phyloP scores from a whole-genome alignment of 441 rosid genomes.

The Syzygium malaccense region DNA sequence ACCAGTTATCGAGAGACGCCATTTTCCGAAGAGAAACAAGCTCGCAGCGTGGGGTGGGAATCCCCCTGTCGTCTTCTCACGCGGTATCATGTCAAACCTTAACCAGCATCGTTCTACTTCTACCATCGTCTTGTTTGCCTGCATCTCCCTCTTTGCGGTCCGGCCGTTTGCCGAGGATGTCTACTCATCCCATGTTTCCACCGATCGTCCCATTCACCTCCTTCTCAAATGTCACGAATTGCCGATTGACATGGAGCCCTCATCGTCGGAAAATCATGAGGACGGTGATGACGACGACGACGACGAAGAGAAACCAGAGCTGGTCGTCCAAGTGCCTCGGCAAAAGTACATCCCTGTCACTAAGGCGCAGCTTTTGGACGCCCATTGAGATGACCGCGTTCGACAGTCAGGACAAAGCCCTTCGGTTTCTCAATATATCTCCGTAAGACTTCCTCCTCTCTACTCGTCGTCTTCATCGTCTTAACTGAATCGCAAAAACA shows the following conservation, averaged over 20 bases:
- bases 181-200: background rate
- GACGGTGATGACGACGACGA: background rate
- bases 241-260: background rate
- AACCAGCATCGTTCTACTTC: background rate
- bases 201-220: background rate
- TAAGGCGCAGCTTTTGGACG: slow-evolving; percentile 68
- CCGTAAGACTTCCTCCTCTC: slow-evolving; percentile 41
- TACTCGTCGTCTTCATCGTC: background rate
- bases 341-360: slow-evolving; percentile 72
- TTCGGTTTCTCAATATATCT: slow-evolving; percentile 52
- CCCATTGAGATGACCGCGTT: slow-evolving; percentile 37
- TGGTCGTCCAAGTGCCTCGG: slow-evolving; percentile 64
- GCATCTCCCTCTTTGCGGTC: background rate
- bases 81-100: background rate
- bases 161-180: background rate
- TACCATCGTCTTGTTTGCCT: background rate
- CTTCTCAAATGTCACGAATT: background rate
- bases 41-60: background rate
- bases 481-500: background rate
- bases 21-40: background rate
- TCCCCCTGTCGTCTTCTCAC: background rate
- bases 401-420: slow-evolving; percentile 40
- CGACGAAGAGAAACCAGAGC: slow-evolving; percentile 35
- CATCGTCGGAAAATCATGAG: background rate
- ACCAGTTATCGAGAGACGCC: background rate